A percentile compares a stretch with the other conserved stretches of the same genome.
These are phyloP conservation scores for Marasmius fiardii DNA, from an alignment of 1,284 basidiomycete species.

Conservation along the genomic window DNA sequence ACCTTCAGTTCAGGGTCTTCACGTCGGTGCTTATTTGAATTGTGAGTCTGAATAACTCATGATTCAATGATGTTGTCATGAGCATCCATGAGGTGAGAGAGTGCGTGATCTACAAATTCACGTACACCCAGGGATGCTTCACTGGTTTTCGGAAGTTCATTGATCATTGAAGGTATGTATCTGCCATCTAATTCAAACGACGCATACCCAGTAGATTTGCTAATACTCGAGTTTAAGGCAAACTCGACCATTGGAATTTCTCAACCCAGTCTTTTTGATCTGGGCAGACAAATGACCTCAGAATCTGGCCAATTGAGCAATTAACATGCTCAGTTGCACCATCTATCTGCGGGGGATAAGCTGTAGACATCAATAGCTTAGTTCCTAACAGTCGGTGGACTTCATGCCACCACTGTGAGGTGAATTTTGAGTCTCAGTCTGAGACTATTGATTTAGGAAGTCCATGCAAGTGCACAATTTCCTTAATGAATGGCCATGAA, in stretches of 20 bases:
- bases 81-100: slow-evolving; percentile 18
- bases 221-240: slow-evolving; percentile 15
- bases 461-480: slow-evolving; percentile 24
- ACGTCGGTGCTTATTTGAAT: slow-evolving; percentile 20
- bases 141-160: not conserved
- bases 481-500: slow-evolving; percentile 9
- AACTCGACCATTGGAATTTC: slow-evolving; percentile 27
- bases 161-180: not conserved
- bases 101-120: not conserved
- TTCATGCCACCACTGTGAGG: slow-evolving; percentile 23
- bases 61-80: slow-evolving; percentile 28
- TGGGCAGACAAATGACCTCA: slow-evolving; percentile 21
- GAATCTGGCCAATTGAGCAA: slow-evolving; percentile 22
- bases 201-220: slow-evolving; percentile 27
- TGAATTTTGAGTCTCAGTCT: slow-evolving; percentile 25
- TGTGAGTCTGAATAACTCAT: slow-evolving; percentile 22
- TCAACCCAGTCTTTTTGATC: slow-evolving; percentile 33
- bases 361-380: slow-evolving; percentile 4
- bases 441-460: slow-evolving; percentile 21
- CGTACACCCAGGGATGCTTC: not conserved
- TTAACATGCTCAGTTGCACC: slow-evolving; percentile 22
- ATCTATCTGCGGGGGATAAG: not conserved
- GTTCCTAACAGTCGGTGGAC: slow-evolving; percentile 23
- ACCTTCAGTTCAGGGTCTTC: slow-evolving; percentile 7
- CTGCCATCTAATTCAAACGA: slow-evolving; percentile 35